Evolutionary conservation across 1,139 yeast species (phyloP).

Genomic region (Nadsonia starkeyi-henricii): DNA sequence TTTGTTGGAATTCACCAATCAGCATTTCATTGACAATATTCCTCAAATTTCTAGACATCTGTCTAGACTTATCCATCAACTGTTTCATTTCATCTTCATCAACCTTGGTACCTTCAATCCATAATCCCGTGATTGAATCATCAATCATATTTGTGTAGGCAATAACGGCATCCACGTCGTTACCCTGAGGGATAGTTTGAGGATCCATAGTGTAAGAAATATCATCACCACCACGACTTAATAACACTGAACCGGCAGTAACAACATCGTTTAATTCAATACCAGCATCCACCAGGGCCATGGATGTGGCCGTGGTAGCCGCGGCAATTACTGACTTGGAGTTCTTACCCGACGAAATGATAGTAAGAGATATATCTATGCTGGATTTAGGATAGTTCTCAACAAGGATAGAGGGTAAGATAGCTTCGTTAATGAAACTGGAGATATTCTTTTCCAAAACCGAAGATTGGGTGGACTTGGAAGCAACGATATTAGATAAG

Average conservation of each 20-base stretch:
- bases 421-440: conserved; percentile 42
- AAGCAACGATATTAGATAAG: conserved; percentile 18
- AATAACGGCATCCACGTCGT: conserved; percentile 29
- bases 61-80: conserved; percentile 11
- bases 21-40: conserved; percentile 16
- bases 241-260: conserved; percentile 46
- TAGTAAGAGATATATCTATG: conserved; percentile 63
- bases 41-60: conserved; percentile 12
- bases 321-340: conserved; percentile 24
- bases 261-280: conserved; percentile 69
- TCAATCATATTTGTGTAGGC: conserved; percentile 41
- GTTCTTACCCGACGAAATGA: conserved; percentile 35
- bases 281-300: conserved; percentile 75
- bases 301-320: conserved; percentile 43
- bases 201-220: conserved; percentile 11
- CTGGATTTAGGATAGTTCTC: conserved; percentile 80
- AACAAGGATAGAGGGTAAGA: conserved; percentile 48
- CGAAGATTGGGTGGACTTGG: conserved; percentile 17
- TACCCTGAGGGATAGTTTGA: conserved; percentile 11
- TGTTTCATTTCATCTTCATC: conserved; percentile 10
- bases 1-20: conserved; percentile 10
- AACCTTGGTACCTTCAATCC: conserved; percentile 25
- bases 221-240: conserved; percentile 4
- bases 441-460: conserved; percentile 38
- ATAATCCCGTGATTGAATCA: conserved; percentile 41